These are phyloP conservation scores for Paraleonurus japonicus DNA, from an alignment of 257 asterid genomes.

Conservation along the genomic window DNA sequence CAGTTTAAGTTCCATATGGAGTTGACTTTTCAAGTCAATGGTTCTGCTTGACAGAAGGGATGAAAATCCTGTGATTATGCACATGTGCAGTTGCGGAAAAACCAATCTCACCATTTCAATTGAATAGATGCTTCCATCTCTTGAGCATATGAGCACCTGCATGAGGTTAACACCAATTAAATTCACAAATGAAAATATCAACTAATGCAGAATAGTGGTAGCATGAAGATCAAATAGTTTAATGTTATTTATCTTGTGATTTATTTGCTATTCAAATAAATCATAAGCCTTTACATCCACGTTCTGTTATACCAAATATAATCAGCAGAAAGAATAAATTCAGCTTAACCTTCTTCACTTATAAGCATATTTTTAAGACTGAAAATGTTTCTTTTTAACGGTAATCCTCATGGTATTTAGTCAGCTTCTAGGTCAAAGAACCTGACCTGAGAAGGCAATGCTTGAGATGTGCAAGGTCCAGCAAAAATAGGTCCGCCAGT, in stretches of 20 bases:
- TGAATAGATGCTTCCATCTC: slow-evolving; percentile 84
- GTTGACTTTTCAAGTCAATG: background rate
- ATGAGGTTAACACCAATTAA: slow-evolving; percentile 18
- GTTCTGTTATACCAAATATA: background rate
- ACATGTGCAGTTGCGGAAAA: background rate
- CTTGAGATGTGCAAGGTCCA: slow-evolving; percentile 72
- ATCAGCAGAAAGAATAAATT: background rate
- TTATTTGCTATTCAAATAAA: background rate
- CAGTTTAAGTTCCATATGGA: background rate
- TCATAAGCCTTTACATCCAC: background rate
- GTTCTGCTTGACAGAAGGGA: background rate
- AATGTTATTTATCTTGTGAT: background rate
- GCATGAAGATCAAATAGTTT: background rate
- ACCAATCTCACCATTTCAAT: slow-evolving; percentile 56
- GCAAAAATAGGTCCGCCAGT: slow-evolving; percentile 90
- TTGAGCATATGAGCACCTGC: slow-evolving; percentile 80
- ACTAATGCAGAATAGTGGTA: slow-evolving; percentile 9
- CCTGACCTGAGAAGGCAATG: slow-evolving; percentile 70
- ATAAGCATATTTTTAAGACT: background rate
- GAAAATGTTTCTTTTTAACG: background rate
- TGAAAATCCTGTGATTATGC: background rate
- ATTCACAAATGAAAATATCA: slow-evolving; percentile 2
- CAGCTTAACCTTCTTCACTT: slow-evolving; percentile 3
- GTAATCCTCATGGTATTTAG: background rate
- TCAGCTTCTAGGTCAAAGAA: slow-evolving; percentile 23